A percentile compares a stretch with the other conserved stretches of the same genome.
These are phyloP conservation scores for Karstenula rhodostoma DNA, from an alignment of 2,329 filamentous ascomycete genomes.

Conservation along the genomic window DNA sequence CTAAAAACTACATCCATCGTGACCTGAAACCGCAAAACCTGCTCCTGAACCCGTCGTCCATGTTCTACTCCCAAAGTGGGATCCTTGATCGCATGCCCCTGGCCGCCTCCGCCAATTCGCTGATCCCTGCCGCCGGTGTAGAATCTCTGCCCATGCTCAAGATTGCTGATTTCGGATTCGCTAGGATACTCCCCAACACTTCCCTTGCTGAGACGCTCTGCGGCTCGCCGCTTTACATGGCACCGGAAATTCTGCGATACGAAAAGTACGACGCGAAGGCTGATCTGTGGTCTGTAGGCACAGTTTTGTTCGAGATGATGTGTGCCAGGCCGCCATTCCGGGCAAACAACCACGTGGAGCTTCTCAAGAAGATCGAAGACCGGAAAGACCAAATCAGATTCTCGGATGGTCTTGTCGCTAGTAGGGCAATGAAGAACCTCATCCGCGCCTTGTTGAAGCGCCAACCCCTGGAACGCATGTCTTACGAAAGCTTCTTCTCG, in stretches of 20 bases:
- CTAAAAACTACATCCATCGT: conserved; percentile 88
- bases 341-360: conserved; percentile 91
- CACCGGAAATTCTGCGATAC: conserved; percentile 94
- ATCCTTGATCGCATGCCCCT: conserved; percentile 69
- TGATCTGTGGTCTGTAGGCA: conserved; percentile 97
- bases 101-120: conserved; percentile 80
- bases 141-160: conserved; percentile 93
- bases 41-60: conserved; percentile 81
- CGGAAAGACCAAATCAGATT: conserved; percentile 88
- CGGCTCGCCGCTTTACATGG: conserved; percentile 98
- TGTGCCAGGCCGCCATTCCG: conserved; percentile 89
- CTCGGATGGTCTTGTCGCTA: conserved; percentile 74
- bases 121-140: conserved; percentile 82
- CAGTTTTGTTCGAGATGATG: conserved; percentile 95
- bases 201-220: conserved; percentile 95
- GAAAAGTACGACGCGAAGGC: conserved; percentile 98
- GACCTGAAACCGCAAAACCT: conserved; percentile 98
- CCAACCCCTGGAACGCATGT: conserved; percentile 83
- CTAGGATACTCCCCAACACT: conserved; percentile 86
- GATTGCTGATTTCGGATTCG: conserved; percentile 98
- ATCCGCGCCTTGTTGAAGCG: conserved; percentile 84
- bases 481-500: conserved; percentile 84
- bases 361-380: conserved; percentile 89
- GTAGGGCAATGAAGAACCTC: conserved; percentile 78
- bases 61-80: conserved; percentile 66